Conservation (phyloP, 2,329 filamentous ascomycete genomes). For the Epichloe festucae region DNA sequence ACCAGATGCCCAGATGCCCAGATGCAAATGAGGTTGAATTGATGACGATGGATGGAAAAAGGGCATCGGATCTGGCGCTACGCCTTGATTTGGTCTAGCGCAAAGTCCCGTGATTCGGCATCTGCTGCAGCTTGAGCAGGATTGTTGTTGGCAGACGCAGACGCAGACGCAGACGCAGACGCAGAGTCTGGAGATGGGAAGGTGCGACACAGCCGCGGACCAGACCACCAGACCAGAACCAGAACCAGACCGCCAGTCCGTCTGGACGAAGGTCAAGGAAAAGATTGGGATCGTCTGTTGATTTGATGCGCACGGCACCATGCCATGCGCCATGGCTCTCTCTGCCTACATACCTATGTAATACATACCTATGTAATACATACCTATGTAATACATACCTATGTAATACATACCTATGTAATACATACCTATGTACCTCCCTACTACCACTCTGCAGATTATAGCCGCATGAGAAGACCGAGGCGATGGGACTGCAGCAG, state of each 20-base stretch:
- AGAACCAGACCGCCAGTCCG: slow-evolving; percentile 1
- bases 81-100: not conserved
- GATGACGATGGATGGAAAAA: not conserved
- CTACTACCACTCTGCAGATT: no score
- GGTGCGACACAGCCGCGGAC: not conserved
- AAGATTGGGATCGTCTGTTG: no score
- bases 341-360: no score
- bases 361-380: no score
- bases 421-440: no score
- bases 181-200: not conserved
- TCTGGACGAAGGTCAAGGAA: not conserved
- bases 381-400: no score
- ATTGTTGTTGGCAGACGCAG: no score
- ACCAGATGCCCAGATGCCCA: not conserved
- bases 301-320: no score
- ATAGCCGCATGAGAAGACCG: not conserved
- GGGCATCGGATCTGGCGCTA: slow-evolving; percentile 1
- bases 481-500: not conserved
- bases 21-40: not conserved
- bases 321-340: no score
- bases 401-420: no score
- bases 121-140: not conserved
- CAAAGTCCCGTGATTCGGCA: slow-evolving; percentile 2
- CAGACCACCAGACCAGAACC: not conserved
- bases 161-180: no score